Conservation (phyloP, 345 rosid genomes). For the Rhodomyrtus tomentosa region DNA sequence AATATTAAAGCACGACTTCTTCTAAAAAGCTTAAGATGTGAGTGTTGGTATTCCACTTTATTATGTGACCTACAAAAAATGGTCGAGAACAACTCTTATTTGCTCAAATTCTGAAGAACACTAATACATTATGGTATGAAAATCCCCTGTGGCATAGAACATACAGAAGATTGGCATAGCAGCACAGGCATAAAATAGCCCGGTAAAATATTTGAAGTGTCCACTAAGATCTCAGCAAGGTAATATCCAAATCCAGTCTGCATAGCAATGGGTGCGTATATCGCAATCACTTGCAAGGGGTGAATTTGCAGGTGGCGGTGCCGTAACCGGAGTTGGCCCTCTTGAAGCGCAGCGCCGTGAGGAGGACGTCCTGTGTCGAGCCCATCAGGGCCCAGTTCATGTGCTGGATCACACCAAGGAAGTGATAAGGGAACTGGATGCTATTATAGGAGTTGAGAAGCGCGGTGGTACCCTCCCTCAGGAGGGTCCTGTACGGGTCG, state of each 20-base stretch:
- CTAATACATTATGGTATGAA: neutral
- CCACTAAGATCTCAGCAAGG: neutral
- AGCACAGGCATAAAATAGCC: neutral
- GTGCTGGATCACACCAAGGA: slow-evolving; percentile 30
- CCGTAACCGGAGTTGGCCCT: slow-evolving; percentile 57
- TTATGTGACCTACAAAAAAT: neutral
- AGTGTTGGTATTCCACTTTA: neutral
- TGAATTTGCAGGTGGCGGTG: slow-evolving; percentile 27
- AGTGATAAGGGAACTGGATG: slow-evolving; percentile 41
- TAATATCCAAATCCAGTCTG: neutral
- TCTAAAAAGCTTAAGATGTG: too few relatives aligned
- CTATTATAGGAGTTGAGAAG: slow-evolving; percentile 79
- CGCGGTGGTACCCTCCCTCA: slow-evolving; percentile 73
- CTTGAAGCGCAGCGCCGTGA: slow-evolving; percentile 48
- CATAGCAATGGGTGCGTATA: neutral
- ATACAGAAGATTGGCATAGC: neutral
- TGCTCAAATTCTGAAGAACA: neutral
- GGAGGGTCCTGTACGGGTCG: slow-evolving; percentile 61
- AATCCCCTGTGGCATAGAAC: neutral
- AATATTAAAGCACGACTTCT: too few relatives aligned
- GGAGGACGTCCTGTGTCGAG: slow-evolving; percentile 36
- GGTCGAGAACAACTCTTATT: neutral
- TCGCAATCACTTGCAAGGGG: slow-evolving; percentile 4
- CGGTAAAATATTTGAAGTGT: neutral
- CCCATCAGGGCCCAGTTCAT: slow-evolving; percentile 57